Conservation (phyloP, 805 yeast species). For the Cyberlindnera subsufficiens region DNA sequence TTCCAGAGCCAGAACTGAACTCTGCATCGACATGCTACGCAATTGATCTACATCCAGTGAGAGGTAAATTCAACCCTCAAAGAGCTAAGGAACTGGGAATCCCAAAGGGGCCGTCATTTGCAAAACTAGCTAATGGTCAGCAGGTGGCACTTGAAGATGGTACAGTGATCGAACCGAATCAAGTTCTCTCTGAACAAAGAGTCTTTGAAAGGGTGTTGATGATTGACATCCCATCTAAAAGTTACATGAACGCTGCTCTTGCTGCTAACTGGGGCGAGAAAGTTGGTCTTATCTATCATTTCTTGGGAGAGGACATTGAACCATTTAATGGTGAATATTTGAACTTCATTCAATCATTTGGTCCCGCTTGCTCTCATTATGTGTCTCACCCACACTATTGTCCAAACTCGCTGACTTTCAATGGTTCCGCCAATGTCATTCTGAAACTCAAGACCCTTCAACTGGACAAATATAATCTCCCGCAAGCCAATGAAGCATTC, state of each 20-base stretch:
- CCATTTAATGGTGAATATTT: constrained; percentile 37
- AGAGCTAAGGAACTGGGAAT: constrained; percentile 68
- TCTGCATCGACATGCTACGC: constrained; percentile 54
- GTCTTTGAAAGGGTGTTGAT: constrained; percentile 55
- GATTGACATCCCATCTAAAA: constrained; percentile 61
- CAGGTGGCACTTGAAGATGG: constrained; percentile 57
- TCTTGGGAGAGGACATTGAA: constrained; percentile 60
- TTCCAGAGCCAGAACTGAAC: constrained; percentile 23
- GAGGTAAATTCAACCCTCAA: constrained; percentile 71
- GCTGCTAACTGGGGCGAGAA: constrained; percentile 27
- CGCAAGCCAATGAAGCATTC: constrained; percentile 26
- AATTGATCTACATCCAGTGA: constrained; percentile 54
- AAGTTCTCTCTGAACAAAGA: constrained; percentile 64
- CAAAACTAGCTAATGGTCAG: constrained; percentile 54
- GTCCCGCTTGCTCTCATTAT: constrained; percentile 46
- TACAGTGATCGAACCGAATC: constrained; percentile 50
- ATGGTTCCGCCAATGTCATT: constrained; percentile 45
- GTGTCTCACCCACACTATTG: constrained; percentile 67
- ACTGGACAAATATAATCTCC: constrained; percentile 33
- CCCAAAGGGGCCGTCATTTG: constrained; percentile 55
- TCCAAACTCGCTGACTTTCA: constrained; percentile 55
- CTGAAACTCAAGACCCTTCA: constrained; percentile 54
- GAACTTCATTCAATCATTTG: constrained; percentile 50
- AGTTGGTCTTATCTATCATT: constrained; percentile 62
- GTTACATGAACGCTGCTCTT: constrained; percentile 34